These are phyloP conservation scores for Neurospora sp. DNA, from an alignment of 2,329 filamentous ascomycete genomes.

Conservation along the genomic window DNA sequence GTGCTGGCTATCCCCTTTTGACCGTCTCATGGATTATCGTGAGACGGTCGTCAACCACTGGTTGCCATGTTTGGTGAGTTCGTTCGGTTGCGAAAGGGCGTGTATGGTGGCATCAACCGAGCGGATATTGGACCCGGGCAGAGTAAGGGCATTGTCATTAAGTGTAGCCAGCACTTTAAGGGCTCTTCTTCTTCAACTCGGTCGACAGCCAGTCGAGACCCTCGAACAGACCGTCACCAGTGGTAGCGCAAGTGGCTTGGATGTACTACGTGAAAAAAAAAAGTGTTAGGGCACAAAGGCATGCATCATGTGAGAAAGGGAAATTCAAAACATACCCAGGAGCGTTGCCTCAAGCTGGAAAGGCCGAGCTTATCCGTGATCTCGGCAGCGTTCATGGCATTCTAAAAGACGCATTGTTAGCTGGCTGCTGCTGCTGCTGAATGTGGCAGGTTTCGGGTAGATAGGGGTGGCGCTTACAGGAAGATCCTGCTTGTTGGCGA, in stretches of 20 bases:
- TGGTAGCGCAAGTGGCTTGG: slow-evolving; percentile 98
- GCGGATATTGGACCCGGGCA: slow-evolving; percentile 28
- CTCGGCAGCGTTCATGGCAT: slow-evolving; percentile 99
- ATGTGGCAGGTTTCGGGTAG: neutral
- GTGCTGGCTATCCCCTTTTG: slow-evolving; percentile 15
- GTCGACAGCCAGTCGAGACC: slow-evolving; percentile 90
- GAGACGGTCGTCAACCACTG: slow-evolving; percentile 18
- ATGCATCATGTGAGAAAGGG: neutral
- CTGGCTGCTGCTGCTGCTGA: slow-evolving; percentile 4
- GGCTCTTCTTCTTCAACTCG: slow-evolving; percentile 64
- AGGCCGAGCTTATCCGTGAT: slow-evolving; percentile 99
- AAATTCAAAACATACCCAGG: slow-evolving; percentile 67
- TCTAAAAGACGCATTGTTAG: slow-evolving; percentile 43
- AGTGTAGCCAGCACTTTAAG: slow-evolving; percentile 36
- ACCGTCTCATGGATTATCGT: slow-evolving; percentile 12
- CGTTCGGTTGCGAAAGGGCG: slow-evolving; percentile 44
- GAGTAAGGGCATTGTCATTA: slow-evolving; percentile 25
- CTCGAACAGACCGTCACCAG: slow-evolving; percentile 98
- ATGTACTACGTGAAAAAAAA: slow-evolving; percentile 59
- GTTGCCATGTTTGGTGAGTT: slow-evolving; percentile 36
- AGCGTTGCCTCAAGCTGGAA: slow-evolving; percentile 95
- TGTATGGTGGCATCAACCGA: slow-evolving; percentile 49
- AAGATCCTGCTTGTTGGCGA: slow-evolving; percentile 99
- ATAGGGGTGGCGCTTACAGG: slow-evolving; percentile 50
- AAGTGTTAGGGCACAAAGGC: neutral